Evolutionary conservation across 495 filamentous ascomycete species (phyloP), one percentile per base, ranked within the genome.

Genomic region (Letharia lupina): DNA sequence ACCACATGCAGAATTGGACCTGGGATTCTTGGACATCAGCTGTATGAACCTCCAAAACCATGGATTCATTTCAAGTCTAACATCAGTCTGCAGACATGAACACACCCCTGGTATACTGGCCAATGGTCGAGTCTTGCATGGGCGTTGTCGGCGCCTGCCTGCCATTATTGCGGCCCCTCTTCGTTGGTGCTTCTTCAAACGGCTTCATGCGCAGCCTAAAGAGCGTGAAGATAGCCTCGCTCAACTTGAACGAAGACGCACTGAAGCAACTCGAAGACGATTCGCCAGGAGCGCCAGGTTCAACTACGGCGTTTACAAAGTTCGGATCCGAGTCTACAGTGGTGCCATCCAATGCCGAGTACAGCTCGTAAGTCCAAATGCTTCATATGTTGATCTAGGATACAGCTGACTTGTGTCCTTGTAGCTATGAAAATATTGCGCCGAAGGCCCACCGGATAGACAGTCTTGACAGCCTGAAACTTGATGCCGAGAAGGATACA

Each of bases 81-180:
- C 6, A 8, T n/a, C 3, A 10, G 47, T 3, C 16, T 57, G 28
- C 16, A 58, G 52, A 64, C 45, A 35, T 64, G n/a, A 18, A 45
- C 20, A 45, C 50, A 33, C 52, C 50, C 8, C 18, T 18, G 20
- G 37, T 64, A 8, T 64, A 45, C 37, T 64, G 62, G 39, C 39
- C 28, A 11, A 45, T 64, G 28, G 39, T 64, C 33, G 39, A 57
- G 39, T 64, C 52, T 7, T 64, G 40, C 1, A 2, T 44, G 0
- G 62, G 50, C 39, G 35, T 57, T 28, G 52, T 64, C 12, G 63
- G 52, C 33, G 50, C 63, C 28, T 64, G 63, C 40, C 63, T 64
- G 11, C 63, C 52, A 4, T 58, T 64, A 13, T 33, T 64, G 28
- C 23, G 63, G 18, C 41, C 63, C 1, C 28, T 59, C 50, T 59